Base-by-base conservation (phyloP, 495 filamentous ascomycete species). In the Rusavskia elegans region DNA sequence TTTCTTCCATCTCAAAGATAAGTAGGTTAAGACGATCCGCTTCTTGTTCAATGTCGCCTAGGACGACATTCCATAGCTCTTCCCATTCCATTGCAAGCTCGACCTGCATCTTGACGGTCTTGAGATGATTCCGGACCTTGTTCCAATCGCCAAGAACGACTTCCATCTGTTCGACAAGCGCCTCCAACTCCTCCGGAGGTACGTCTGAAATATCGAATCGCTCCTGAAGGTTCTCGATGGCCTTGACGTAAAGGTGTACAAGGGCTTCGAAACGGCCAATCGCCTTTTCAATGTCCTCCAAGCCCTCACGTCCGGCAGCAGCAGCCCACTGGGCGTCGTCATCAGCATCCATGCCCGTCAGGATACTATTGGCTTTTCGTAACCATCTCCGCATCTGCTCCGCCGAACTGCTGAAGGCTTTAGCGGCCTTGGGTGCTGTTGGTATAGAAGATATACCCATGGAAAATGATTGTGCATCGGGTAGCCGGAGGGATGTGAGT, bases 1-100 rank as follows among this genome's bases (percentile, higher is more conserved):
- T 80, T 66, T 96, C 90, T 65, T 98, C 90, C 86, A 97, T 93
- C 63, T 97, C 89, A 58, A 95, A 96, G 35, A 97, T 83, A 39
- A 93, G 68, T 32, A 81, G 74, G 62, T 79, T 78, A 13, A 96
- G 77, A 9, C 83, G 82, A 53, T 94, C 87, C 64, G 95, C 78
- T 66, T 98, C 92, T 50, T 82, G 77, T 37, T 86, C 84, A 42
- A 98, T 95, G 66, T 97, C 90, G 36, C 90, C 89, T 17, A 98
- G 70, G 19, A 97, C 88, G 61, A 75, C 86, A 57, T 84, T 85
- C 89, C 90, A 96, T 20, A 98, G 72, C 68, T 97, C 92, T 63
- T 95, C 89, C 90, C 90, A 98, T 58, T 98, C 92, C 87, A 96
- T 89, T 8, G 92, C 92, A 48, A 95, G 74, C 65, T 96, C 92